Percentiles rank a stretch among this genome's conserved stretches.
phyloP scores from a whole-genome alignment of 441 rosid genomes.

The Dalechampia spathulata region DNA sequence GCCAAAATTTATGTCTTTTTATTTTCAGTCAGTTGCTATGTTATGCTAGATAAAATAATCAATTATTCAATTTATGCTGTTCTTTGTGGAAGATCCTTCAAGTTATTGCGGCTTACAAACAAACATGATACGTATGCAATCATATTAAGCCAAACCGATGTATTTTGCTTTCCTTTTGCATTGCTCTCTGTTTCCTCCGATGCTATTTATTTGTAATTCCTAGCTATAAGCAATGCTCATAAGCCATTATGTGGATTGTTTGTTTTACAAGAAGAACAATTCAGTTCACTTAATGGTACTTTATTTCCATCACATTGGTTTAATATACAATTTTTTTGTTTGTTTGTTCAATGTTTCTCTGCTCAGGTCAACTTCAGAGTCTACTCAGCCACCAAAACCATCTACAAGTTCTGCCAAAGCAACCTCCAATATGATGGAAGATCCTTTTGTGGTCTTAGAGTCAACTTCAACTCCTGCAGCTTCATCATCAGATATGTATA shows the following conservation, averaged over 20 bases:
- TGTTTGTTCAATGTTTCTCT: too few species aligned
- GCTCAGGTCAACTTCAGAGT: constrained; percentile 55
- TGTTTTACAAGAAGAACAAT: background rate
- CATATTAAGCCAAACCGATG: background rate
- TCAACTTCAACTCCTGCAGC: constrained; percentile 41
- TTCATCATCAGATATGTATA: constrained; percentile 40
- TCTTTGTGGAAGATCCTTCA: background rate
- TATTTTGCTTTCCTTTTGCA: background rate
- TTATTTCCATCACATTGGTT: background rate
- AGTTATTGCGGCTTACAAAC: background rate
- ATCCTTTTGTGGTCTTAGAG: constrained; percentile 62
- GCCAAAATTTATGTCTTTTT: constrained; percentile 4
- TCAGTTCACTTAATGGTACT: background rate
- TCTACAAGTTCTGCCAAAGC: constrained; percentile 31
- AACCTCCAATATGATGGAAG: constrained; percentile 41
- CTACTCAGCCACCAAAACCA: constrained; percentile 40
- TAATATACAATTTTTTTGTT: too few species aligned
- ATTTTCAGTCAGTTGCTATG: constrained; percentile 1
- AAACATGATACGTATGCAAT: background rate
- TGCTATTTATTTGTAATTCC: constrained; percentile 1
- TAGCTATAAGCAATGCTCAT: background rate
- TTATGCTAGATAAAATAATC: too few species aligned
- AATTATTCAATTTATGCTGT: background rate
- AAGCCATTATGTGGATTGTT: background rate
- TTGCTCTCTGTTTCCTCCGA: background rate